Conservation (phyloP, 108 stramenopile genomes). For the Tribonema minus region DNA sequence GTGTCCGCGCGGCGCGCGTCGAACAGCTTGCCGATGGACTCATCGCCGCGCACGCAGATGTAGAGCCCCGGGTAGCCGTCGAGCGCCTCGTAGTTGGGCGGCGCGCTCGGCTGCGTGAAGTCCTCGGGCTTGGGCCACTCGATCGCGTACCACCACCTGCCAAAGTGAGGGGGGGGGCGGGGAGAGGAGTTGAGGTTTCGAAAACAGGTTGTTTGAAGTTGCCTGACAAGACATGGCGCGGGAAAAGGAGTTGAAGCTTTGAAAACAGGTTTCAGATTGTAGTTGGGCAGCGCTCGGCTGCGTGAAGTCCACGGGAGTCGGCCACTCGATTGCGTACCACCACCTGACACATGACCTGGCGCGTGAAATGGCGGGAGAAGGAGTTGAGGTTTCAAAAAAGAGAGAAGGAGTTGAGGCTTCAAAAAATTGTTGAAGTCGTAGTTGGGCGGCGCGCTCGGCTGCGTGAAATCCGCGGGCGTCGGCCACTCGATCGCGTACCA, state of each 20-base stretch:
- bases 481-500: conserved; percentile 81
- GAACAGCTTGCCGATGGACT: conserved; percentile 30
- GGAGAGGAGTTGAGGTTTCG: conserved; percentile 48
- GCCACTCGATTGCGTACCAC: too few relatives aligned
- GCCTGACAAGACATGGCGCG: too few relatives aligned
- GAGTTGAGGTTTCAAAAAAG: conserved; percentile 27
- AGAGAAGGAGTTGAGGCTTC: too few relatives aligned
- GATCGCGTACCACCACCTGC: too few relatives aligned
- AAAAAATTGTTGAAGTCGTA: too few relatives aligned
- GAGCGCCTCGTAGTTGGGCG: conserved; percentile 72
- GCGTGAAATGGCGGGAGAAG: conserved; percentile 52
- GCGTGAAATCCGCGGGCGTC: conserved; percentile 28
- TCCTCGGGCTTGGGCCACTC: conserved; percentile 48
- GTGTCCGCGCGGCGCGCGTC: conserved; percentile 20
- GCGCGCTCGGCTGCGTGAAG: conserved; percentile 38
- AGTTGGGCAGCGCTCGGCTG: conserved; percentile 60
- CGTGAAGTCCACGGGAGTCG: conserved; percentile 34
- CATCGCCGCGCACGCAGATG: conserved; percentile 59
- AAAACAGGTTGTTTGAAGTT: too few relatives aligned
- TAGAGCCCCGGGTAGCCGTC: conserved; percentile 91
- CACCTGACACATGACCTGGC: too few relatives aligned
- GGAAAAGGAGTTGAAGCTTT: too few relatives aligned
- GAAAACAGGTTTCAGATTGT: too few relatives aligned
- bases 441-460: conserved; percentile 56
- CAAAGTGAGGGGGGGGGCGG: too few relatives aligned